phyloP scores from a whole-genome alignment of 2,329 filamentous ascomycete species.

The Scedosporium apiospermum region DNA sequence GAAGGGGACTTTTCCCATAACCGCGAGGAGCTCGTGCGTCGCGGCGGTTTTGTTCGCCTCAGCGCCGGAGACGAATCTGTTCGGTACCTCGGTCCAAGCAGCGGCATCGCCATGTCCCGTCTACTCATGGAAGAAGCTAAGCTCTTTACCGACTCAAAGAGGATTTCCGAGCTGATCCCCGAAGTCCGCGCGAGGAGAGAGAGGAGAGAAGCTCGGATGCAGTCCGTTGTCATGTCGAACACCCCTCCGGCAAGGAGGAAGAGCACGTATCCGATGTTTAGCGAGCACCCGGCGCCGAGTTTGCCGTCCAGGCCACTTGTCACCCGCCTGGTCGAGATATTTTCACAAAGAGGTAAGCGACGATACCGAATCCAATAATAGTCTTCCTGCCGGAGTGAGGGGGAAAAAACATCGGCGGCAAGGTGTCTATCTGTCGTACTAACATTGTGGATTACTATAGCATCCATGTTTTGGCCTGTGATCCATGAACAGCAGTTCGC shows the following conservation, averaged over 20 bases:
- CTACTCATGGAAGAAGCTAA: slow-evolving; percentile 96
- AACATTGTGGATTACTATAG: slow-evolving; percentile 33
- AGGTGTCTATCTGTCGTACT: not conserved
- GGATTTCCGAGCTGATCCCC: slow-evolving; percentile 85
- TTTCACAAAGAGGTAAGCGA: slow-evolving; percentile 66
- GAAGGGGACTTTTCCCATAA: slow-evolving; percentile 60
- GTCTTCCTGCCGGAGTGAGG: no score
- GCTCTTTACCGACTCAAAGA: slow-evolving; percentile 81
- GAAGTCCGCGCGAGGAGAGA: slow-evolving; percentile 53
- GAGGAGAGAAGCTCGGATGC: slow-evolving; percentile 34
- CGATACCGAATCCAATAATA: not conserved
- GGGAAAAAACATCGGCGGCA: not conserved
- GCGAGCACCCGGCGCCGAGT: slow-evolving; percentile 66
- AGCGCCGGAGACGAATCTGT: slow-evolving; percentile 77
- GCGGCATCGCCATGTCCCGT: slow-evolving; percentile 89
- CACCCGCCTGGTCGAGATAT: slow-evolving; percentile 73
- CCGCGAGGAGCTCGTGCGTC: slow-evolving; percentile 77
- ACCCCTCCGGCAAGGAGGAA: slow-evolving; percentile 54
- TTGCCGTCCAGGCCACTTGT: slow-evolving; percentile 67
- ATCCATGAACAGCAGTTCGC: slow-evolving; percentile 76
- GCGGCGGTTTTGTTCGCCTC: slow-evolving; percentile 75
- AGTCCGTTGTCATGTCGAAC: slow-evolving; percentile 44
- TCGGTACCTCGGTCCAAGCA: slow-evolving; percentile 86
- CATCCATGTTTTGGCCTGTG: slow-evolving; percentile 78
- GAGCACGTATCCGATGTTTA: slow-evolving; percentile 75